Base-by-base conservation (phyloP, 306 rosid genomes). In the Quercus aquifolioides region DNA sequence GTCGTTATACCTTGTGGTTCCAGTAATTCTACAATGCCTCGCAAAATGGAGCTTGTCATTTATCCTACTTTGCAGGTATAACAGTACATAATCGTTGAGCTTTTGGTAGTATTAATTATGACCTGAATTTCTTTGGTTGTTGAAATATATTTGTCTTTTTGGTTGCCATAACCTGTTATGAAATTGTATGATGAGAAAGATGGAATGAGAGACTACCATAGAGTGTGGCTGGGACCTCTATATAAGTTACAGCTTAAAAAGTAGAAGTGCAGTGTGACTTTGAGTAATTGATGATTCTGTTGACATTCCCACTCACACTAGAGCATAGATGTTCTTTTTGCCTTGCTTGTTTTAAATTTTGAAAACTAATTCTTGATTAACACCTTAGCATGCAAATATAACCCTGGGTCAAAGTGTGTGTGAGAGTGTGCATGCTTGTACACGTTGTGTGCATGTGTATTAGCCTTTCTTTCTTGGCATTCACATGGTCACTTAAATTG, bases 31-130 rank as follows among this genome's bases (percentile, higher is more conserved):
- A 13, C 38, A 52, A 26, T 5, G 79, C 69, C 79, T 55, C 49
- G 13, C 19, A 74, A 81, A 57, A 75, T 81, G 80, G 80, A 81
- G 79, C 84, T 81, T 43, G 55, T 15, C 19, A 59, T 75, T 19
- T 74, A 81, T 81, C 17, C 20, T 30, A 68, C 76, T 51, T 23
- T 17, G 68, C 43, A 68, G 71, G 79, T 81, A 79, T 10, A 23
- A 54, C 8, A 5, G 17, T n/a, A 54, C 10, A 73, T 73, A 54
- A 3, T 62, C 1, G 28, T 43, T 25, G 64, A 25, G 30, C 38
- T 73, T 51, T 11, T 17, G 12, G 11, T 41, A 8, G 46, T 0
- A 9, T 41, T 41, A 41, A 25, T 71, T 71, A 23, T 54, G n/a
- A 46, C 51, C 21, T 1, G 25, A 54, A 25, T 73, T 54, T 73